These are phyloP conservation scores for Euphorbia corollata DNA, from an alignment of 441 rosid genomes.

Conservation along the genomic window DNA sequence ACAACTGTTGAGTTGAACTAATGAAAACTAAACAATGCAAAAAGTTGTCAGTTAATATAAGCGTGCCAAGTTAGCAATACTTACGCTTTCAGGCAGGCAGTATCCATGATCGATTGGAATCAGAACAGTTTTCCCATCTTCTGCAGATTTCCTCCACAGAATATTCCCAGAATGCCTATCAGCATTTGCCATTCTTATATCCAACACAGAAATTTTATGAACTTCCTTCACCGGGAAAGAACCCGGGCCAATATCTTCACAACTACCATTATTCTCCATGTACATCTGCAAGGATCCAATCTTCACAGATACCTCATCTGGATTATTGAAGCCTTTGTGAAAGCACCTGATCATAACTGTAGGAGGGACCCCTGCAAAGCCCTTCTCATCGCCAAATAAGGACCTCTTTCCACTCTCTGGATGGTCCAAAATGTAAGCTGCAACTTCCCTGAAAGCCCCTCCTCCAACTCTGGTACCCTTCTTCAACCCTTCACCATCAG, in stretches of 20 bases:
- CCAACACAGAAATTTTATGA: slow-evolving; percentile 65
- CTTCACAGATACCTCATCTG: slow-evolving; percentile 36
- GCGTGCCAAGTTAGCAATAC: slow-evolving; percentile 15
- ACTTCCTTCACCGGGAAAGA: slow-evolving; percentile 68
- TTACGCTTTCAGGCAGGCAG: slow-evolving; percentile 78
- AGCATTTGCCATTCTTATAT: slow-evolving; percentile 72
- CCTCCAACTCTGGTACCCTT: slow-evolving; percentile 84
- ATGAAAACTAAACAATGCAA: not conserved
- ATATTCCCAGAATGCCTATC: slow-evolving; percentile 85
- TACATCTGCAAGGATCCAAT: slow-evolving; percentile 76
- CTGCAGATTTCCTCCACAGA: slow-evolving; percentile 36
- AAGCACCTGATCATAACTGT: slow-evolving; percentile 52
- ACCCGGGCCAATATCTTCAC: slow-evolving; percentile 79
- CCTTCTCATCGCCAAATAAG: slow-evolving; percentile 34
- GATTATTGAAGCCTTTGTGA: slow-evolving; percentile 59
- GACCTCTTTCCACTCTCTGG: slow-evolving; percentile 35
- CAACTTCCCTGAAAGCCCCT: slow-evolving; percentile 82
- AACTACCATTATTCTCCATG: slow-evolving; percentile 54
- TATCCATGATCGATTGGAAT: slow-evolving; percentile 87
- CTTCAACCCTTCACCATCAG: slow-evolving; percentile 64
- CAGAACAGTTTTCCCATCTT: slow-evolving; percentile 36
- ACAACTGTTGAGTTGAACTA: too few relatives aligned
- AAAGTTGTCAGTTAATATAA: not conserved
- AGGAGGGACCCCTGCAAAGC: slow-evolving; percentile 78
- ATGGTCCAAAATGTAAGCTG: slow-evolving; percentile 79